phyloP scores from a whole-genome alignment of 2,329 filamentous ascomycete species.

The Ceratocystis colombiana region DNA sequence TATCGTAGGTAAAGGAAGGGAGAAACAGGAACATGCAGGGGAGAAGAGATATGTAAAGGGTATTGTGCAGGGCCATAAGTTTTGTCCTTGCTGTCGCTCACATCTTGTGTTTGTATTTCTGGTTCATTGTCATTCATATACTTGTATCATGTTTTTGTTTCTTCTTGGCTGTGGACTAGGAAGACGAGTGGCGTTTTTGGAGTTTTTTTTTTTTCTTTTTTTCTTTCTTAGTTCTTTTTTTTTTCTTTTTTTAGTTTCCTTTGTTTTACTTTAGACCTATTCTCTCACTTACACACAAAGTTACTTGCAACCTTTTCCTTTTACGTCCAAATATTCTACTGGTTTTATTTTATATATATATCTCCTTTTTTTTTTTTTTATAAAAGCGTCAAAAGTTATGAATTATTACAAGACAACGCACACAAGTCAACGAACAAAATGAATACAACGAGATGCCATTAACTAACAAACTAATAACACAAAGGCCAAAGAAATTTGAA shows the following conservation, averaged over 20 bases:
- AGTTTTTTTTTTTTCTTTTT: neutral
- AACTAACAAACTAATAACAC: too few species aligned
- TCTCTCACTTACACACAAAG: neutral
- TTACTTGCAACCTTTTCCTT: too few species aligned
- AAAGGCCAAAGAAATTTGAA: too few species aligned
- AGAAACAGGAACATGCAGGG: neutral
- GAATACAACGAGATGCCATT: too few species aligned
- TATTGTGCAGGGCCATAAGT: neutral
- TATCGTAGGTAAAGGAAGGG: neutral
- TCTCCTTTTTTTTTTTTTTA: too few species aligned
- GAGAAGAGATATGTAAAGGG: neutral
- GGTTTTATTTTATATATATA: too few species aligned
- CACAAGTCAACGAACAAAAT: too few species aligned
- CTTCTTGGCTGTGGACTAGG: neutral
- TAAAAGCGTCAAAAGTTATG: too few species aligned
- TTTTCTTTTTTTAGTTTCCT: neutral
- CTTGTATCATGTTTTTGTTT: neutral
- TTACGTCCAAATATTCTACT: too few species aligned
- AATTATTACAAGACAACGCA: too few species aligned
- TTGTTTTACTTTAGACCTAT: neutral
- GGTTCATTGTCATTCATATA: neutral
- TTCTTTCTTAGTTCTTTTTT: neutral
- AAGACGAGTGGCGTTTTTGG: neutral
- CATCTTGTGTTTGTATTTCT: neutral
- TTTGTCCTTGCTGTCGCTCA: neutral